Conservation (phyloP, 176 grass and related monocot species). For the Oropetium thomaeum region DNA sequence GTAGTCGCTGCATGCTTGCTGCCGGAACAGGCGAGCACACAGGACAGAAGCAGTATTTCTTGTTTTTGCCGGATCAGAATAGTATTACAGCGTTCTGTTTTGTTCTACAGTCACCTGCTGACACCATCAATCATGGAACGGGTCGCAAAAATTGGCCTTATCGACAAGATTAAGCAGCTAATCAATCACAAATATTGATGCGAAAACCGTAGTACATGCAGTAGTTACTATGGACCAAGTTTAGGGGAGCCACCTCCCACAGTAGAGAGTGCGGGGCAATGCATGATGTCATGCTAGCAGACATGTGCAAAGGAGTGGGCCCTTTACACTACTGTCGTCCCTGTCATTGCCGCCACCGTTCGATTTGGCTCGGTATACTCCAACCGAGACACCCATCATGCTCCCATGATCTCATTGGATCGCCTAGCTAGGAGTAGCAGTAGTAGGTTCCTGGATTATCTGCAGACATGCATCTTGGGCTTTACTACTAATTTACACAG, state of each 20-base stretch:
- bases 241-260: too few species aligned
- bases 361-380: constrained; percentile 10
- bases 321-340: background rate
- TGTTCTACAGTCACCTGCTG: background rate
- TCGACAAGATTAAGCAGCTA: too few species aligned
- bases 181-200: too few species aligned
- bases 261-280: background rate
- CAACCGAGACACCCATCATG: constrained; percentile 13
- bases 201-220: too few species aligned
- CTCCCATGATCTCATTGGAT: constrained; percentile 38
- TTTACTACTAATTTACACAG: too few species aligned
- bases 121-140: background rate
- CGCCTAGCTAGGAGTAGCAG: too few species aligned
- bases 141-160: background rate
- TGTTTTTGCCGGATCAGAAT: background rate
- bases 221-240: background rate
- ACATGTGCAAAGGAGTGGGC: background rate
- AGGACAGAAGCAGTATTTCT: background rate
- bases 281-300: constrained; percentile 31
- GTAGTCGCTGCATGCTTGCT: background rate
- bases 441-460: too few species aligned
- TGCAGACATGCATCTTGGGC: too few species aligned
- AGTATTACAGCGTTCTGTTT: background rate
- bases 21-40: background rate
- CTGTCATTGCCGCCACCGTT: constrained; percentile 11